Base-by-base conservation (phyloP, 441 rosid species). In the Croton laevigatus region DNA sequence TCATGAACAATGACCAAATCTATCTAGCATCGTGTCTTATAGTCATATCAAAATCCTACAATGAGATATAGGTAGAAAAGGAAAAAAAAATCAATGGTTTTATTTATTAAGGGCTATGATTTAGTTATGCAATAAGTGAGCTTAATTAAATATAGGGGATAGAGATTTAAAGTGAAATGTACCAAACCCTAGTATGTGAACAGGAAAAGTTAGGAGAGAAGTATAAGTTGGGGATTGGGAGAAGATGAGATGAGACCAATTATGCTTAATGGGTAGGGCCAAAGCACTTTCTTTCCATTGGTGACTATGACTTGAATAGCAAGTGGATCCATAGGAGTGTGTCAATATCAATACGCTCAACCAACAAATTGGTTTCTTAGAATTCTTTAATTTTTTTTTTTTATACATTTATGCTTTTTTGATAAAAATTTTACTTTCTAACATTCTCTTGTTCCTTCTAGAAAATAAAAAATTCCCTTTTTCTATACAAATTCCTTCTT, bases 401-500 rank as follows among this genome's bases (percentile, higher is more conserved):
- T 27, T 27, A 27, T 27, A 27, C 1, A 27, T 27, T 8, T 69
- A 44, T 38, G 10, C 55, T 37, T 52, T 23, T 32, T 0, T 16
- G 20, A 20, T 17, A 66, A 57, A 62, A 19, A 16, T 17, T 60
- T 49, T 49, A 16, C 54, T 59, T 78, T 60, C 36, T 52, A 38
- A 46, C 76, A 68, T 59, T 68, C 71, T 46, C 2, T 55, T 38
- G 16, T 71, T 54, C 75, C 65, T 64, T 63, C 19, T 54, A 38
- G 32, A 8, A 40, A 8, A 19, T 27, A 8, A 3, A 42, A 59
- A 23, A 19, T 19, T n/a, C 46, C 19, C 6, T 71, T 67, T 38
- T 65, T 27, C 8, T 12, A 12, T 22, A 22, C 59, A 59, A n/a
- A 45, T 27, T 16, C 72, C 9, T 45, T 57, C n/a, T 57, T 27